phyloP scores from a whole-genome alignment of 441 rosid species.

The Pelargonium cotyledonis region DNA sequence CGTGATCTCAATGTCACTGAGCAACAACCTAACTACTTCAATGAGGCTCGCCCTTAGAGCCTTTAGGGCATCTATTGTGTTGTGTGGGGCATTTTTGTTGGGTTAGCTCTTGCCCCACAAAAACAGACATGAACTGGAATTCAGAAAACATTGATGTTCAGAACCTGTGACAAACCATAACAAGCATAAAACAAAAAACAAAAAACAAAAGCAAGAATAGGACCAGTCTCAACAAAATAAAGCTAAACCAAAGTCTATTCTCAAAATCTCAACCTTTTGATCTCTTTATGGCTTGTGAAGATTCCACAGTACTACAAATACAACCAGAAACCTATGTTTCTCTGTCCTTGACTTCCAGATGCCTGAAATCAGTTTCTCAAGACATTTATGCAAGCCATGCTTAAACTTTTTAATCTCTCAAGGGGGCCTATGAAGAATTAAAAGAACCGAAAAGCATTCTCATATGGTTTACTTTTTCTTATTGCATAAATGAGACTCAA shows the following conservation, averaged over 20 bases:
- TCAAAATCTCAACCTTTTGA: slow-evolving; percentile 1
- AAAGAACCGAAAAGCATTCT: no score
- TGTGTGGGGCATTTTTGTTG: neutral
- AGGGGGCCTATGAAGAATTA: no score
- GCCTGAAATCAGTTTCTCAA: neutral
- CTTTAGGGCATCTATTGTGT: neutral
- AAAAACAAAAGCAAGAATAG: neutral
- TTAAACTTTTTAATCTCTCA: no score
- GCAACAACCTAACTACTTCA: no score
- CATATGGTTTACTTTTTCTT: no score
- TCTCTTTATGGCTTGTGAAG: neutral
- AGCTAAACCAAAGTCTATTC: neutral
- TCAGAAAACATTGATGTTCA: slow-evolving; percentile 2
- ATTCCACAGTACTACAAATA: neutral
- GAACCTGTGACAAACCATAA: slow-evolving; percentile 5
- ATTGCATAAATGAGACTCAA: no score
- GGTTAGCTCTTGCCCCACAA: neutral
- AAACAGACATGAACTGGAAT: slow-evolving; percentile 7
- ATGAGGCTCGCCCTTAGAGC: no score
- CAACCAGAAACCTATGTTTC: neutral
- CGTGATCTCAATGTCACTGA: no score
- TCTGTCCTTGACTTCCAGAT: neutral
- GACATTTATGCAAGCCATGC: neutral
- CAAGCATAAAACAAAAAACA: slow-evolving; percentile 6
- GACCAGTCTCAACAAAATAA: slow-evolving; percentile 7